Evolutionary conservation across 1,284 basidiomycete species (phyloP).

Genomic region (Rhodotorula sp.): DNA sequence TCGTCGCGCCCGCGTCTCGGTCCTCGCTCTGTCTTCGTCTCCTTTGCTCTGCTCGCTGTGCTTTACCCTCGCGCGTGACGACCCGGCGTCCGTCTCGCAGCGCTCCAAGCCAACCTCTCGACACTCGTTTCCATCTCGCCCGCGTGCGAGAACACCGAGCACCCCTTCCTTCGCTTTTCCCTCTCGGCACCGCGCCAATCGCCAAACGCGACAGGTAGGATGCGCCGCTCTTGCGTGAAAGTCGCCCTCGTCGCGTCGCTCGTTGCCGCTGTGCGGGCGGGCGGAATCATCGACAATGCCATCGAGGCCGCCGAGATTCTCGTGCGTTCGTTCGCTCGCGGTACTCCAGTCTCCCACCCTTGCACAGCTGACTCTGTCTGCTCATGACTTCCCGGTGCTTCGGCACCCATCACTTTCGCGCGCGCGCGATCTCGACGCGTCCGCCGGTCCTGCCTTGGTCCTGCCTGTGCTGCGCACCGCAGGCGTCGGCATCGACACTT

Average conservation of each 20-base stretch:
- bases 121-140: too few species aligned
- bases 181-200: too few species aligned
- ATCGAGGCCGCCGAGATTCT: constrained; percentile 10
- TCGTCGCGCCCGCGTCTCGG: too few species aligned
- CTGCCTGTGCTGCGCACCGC: neutral
- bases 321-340: constrained; percentile 5
- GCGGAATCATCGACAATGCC: constrained; percentile 32
- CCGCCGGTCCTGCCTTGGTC: neutral
- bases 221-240: neutral
- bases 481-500: constrained; percentile 23
- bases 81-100: too few species aligned
- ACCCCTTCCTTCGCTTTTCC: too few species aligned
- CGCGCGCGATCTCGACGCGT: too few species aligned
- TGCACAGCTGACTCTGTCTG: neutral
- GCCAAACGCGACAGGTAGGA: too few species aligned
- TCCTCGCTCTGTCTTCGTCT: too few species aligned
- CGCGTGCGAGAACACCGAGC: too few species aligned
- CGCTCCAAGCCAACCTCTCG: too few species aligned
- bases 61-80: too few species aligned
- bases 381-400: neutral
- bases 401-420: neutral
- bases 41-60: too few species aligned
- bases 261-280: constrained; percentile 16
- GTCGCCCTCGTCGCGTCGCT: constrained; percentile 9
- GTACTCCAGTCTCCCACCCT: neutral